Conservation (phyloP, 257 asterid species). For the Apocynum venetum region DNA sequence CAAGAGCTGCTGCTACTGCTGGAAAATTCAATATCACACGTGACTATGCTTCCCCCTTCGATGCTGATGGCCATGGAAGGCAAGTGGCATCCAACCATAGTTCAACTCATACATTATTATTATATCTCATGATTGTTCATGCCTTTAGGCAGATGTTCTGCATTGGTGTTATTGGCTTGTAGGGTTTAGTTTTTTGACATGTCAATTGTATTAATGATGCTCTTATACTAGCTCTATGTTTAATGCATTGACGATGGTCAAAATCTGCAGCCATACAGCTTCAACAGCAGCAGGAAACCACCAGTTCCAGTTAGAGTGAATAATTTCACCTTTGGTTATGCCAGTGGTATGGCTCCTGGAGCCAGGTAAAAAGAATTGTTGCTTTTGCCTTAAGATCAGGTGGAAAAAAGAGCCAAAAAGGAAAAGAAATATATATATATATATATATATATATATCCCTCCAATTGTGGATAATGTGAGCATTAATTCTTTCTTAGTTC, state of each 20-base stretch:
- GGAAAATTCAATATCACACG: constrained; percentile 51
- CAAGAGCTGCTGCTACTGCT: constrained; percentile 62
- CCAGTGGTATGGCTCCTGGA: constrained; percentile 86
- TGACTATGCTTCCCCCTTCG: constrained; percentile 59
- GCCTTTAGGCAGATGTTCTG: background rate
- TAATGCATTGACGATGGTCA: constrained; percentile 16
- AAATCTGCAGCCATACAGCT: constrained; percentile 61
- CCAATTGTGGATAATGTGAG: background rate
- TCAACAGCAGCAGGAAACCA: constrained; percentile 75
- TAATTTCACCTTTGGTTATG: constrained; percentile 55
- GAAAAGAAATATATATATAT: too few species aligned
- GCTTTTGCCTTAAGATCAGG: background rate
- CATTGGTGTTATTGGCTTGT: background rate
- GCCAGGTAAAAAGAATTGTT: constrained; percentile 41
- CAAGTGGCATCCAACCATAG: constrained; percentile 17
- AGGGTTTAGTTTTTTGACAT: background rate
- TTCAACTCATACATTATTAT: background rate
- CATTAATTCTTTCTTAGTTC: too few species aligned
- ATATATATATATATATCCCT: background rate
- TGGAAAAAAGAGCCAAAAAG: too few species aligned
- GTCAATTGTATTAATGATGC: background rate
- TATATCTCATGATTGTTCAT: background rate
- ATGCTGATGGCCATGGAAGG: constrained; percentile 86
- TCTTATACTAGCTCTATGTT: background rate
- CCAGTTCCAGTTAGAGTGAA: constrained; percentile 42